A percentile compares a stretch with the other conserved stretches of the same genome.
These are phyloP conservation scores for Phytophthora sansomeana DNA, from an alignment of 352 stramenopile species.

Conservation along the genomic window DNA sequence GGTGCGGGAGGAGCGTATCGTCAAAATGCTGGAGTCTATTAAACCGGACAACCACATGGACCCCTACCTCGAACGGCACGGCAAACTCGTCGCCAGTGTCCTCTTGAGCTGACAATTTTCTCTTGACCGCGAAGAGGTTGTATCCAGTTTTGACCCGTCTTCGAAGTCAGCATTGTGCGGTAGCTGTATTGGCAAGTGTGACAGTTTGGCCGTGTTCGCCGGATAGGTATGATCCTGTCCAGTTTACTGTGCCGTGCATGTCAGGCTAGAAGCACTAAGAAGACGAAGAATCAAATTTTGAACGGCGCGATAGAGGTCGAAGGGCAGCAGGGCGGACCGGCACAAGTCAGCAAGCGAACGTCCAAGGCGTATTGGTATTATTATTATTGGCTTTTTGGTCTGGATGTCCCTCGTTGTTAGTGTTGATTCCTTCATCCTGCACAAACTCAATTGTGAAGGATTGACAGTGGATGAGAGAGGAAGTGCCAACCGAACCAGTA, in stretches of 20 bases:
- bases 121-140: constrained; percentile 10
- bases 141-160: constrained; percentile 15
- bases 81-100: constrained; percentile 40
- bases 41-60: constrained; percentile 76
- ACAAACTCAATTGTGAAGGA: background rate
- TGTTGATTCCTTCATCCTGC: constrained; percentile 12
- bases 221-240: constrained; percentile 1
- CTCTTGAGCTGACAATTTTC: constrained; percentile 29
- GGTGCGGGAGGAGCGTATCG: constrained; percentile 60
- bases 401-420: constrained; percentile 13
- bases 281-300: constrained; percentile 24
- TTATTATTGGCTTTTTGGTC: constrained; percentile 45
- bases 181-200: constrained; percentile 4
- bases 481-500: constrained; percentile 18
- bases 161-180: constrained; percentile 15
- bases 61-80: constrained; percentile 41
- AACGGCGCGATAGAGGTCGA: constrained; percentile 30
- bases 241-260: constrained; percentile 10
- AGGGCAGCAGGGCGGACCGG: constrained; percentile 26
- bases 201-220: constrained; percentile 15
- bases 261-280: constrained; percentile 15
- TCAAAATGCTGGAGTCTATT: constrained; percentile 80
- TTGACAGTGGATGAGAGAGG: background rate
- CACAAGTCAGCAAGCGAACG: constrained; percentile 23
- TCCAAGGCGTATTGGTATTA: constrained; percentile 43